These are phyloP conservation scores for Fusarium caatingaense DNA, from an alignment of 2,329 filamentous ascomycete species.

Conservation along the genomic window DNA sequence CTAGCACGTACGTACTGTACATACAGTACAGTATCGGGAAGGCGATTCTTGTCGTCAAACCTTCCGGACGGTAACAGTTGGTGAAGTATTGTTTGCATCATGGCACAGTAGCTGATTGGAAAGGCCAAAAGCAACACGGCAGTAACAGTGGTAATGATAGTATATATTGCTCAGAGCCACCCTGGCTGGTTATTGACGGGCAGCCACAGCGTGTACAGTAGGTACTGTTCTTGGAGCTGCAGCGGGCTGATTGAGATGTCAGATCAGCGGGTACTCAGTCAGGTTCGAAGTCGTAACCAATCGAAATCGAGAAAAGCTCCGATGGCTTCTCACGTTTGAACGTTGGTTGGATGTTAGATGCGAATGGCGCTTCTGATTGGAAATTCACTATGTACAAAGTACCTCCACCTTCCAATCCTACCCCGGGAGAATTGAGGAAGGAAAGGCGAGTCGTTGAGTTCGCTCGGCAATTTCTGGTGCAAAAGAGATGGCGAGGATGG, in stretches of 20 bases:
- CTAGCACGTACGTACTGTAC: conserved; percentile 3
- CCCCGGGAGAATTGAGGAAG: conserved; percentile 13
- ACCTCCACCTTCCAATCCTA: background rate
- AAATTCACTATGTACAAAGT: background rate
- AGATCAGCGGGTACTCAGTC: conserved; percentile 33
- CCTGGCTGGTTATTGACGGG: background rate
- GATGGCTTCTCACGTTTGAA: conserved; percentile 11
- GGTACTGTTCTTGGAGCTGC: conserved; percentile 6
- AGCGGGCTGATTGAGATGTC: conserved; percentile 26
- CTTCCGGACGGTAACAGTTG: conserved; percentile 9
- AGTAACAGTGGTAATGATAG: conserved; percentile 3
- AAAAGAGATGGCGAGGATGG: conserved; percentile 16
- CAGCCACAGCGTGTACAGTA: background rate
- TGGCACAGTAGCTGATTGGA: conserved; percentile 11
- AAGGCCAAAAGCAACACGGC: conserved; percentile 3
- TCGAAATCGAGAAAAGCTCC: conserved; percentile 6
- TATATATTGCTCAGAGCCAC: too few species aligned
- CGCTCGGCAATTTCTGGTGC: conserved; percentile 14
- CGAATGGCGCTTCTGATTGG: conserved; percentile 20
- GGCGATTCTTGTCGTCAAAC: conserved; percentile 27
- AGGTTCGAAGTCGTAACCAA: conserved; percentile 19
- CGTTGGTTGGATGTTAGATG: conserved; percentile 28
- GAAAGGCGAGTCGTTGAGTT: conserved; percentile 5
- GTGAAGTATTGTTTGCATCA: conserved; percentile 16
- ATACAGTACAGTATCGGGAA: conserved; percentile 6